Conservation (phyloP, 2,329 filamentous ascomycete genomes). For the Sporothrix mexicana region DNA sequence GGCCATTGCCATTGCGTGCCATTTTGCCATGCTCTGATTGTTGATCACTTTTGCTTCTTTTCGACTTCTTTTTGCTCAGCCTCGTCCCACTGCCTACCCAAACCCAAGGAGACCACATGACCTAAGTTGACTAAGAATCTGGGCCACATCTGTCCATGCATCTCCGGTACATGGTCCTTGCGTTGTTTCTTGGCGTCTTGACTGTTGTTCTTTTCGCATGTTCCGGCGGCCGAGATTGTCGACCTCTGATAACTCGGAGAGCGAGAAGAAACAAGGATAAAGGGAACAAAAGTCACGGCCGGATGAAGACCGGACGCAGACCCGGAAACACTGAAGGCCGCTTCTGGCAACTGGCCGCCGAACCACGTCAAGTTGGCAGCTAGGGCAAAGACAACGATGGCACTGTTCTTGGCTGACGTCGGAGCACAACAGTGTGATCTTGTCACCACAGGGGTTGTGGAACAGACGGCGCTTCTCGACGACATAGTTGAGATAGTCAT, state of each 20-base stretch:
- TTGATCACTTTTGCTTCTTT: background rate
- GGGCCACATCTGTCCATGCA: background rate
- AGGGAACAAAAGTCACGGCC: background rate
- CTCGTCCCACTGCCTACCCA: background rate
- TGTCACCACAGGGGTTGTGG: background rate
- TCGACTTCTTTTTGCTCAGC: slow-evolving; percentile 4
- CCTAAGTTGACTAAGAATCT: background rate
- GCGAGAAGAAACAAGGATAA: background rate
- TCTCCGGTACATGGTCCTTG: background rate
- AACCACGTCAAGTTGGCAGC: background rate
- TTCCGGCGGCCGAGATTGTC: background rate
- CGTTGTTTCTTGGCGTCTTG: background rate
- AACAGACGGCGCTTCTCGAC: background rate
- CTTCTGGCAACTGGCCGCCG: background rate
- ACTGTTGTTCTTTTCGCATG: background rate
- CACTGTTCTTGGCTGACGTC: background rate
- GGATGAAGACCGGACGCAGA: background rate
- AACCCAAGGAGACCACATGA: background rate
- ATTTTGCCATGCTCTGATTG: background rate
- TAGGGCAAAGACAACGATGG: background rate
- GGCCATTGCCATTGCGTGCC: too few relatives aligned
- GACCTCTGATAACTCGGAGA: background rate
- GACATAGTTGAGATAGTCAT: background rate
- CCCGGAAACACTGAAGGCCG: background rate
- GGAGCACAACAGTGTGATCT: background rate